Evolutionary conservation across 2,329 filamentous ascomycete genomes (phyloP).

Genomic region (Cladobotryum mycophilum): DNA sequence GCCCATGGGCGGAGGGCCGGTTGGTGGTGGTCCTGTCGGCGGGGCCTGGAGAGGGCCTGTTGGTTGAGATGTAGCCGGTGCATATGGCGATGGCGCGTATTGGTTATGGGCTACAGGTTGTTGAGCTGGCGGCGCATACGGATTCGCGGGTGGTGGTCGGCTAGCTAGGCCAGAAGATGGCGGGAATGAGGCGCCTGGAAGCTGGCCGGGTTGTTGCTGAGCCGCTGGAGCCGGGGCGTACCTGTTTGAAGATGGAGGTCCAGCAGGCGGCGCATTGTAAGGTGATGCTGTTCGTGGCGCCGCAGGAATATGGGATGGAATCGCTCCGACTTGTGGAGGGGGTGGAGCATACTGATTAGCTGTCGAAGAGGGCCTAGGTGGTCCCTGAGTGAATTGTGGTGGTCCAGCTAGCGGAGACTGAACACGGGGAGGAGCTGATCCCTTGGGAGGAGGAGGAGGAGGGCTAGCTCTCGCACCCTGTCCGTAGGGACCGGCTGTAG

Average conservation of each 20-base stretch:
- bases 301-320: slow-evolving; percentile 48
- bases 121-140: slow-evolving; percentile 40
- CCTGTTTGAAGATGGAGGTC: slow-evolving; percentile 62
- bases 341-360: slow-evolving; percentile 46
- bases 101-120: slow-evolving; percentile 34
- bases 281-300: slow-evolving; percentile 72
- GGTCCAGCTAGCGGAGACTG: slow-evolving; percentile 61
- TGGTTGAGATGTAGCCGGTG: slow-evolving; percentile 38
- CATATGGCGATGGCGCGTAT: slow-evolving; percentile 28
- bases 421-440: slow-evolving; percentile 60
- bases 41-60: slow-evolving; percentile 33
- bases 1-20: slow-evolving; percentile 27
- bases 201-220: slow-evolving; percentile 44
- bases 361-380: slow-evolving; percentile 54
- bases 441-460: slow-evolving; percentile 80
- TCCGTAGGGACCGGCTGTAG: slow-evolving; percentile 49
- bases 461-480: slow-evolving; percentile 61
- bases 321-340: slow-evolving; percentile 59
- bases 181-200: slow-evolving; percentile 30
- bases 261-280: slow-evolving; percentile 73
- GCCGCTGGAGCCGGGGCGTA: slow-evolving; percentile 64
- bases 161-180: slow-evolving; percentile 35
- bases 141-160: slow-evolving; percentile 41
- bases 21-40: slow-evolving; percentile 26
- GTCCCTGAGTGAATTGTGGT: slow-evolving; percentile 44